Evolutionary conservation across 2,329 filamentous ascomycete genomes (phyloP).

Genomic region (Raffaelea deltoideospora): DNA sequence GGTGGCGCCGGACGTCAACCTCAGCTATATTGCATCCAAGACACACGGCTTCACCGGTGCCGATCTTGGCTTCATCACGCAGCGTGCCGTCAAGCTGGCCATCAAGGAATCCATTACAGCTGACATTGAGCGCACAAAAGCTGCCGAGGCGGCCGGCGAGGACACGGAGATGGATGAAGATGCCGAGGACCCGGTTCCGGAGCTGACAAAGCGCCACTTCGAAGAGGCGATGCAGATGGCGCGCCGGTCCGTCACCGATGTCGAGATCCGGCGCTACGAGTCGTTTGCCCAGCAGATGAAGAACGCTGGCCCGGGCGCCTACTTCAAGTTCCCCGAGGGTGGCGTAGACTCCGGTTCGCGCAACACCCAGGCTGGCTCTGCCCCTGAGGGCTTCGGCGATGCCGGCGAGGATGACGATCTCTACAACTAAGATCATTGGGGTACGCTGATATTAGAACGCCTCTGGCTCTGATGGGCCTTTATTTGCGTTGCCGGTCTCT

Average conservation of each 20-base stretch:
- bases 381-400: conserved; percentile 50
- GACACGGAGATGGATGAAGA: conserved; percentile 74
- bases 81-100: conserved; percentile 96
- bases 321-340: conserved; percentile 89
- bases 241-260: conserved; percentile 84
- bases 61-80: conserved; percentile 96
- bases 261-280: conserved; percentile 96
- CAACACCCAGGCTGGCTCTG: conserved; percentile 20
- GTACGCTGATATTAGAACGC: no score
- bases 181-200: conserved; percentile 81
- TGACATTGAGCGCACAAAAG: conserved; percentile 84
- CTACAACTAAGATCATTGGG: conserved; percentile 85
- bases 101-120: conserved; percentile 90
- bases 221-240: conserved; percentile 97
- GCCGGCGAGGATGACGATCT: conserved; percentile 91
- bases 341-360: conserved; percentile 55
- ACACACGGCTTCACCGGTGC: conserved; percentile 99
- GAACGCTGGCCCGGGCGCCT: conserved; percentile 86
- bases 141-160: conserved; percentile 71
- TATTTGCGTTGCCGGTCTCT: no score
- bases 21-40: conserved; percentile 86
- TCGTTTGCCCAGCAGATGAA: conserved; percentile 99
- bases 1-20: conserved; percentile 71
- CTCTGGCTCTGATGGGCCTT: no score
- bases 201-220: conserved; percentile 92